Base-by-base conservation (phyloP, 2,329 filamentous ascomycete genomes). In the Penicillium sp. region DNA sequence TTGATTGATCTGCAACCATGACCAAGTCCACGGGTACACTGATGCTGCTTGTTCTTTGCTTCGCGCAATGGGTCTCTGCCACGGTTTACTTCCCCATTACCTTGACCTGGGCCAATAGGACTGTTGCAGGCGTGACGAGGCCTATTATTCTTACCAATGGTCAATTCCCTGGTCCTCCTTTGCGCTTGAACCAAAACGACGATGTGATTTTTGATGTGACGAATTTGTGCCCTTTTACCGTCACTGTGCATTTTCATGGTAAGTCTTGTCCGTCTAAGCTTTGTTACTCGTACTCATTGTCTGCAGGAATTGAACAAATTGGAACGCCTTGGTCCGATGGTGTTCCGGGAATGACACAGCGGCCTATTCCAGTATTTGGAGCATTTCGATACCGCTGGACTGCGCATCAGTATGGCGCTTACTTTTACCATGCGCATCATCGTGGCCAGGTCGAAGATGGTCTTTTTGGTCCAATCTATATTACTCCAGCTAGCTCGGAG, bases 361-460 rank as follows among this genome's bases (percentile, higher is more conserved):
- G 61, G 3, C 61, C 70, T 3, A 78, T 81, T 37, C 50, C 59
- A 9, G 68, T 75, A 1, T 70, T 70, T 1, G 50, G 55, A 2
- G 65, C 56, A 17, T 81, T 74, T 48, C 62, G 65, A 0, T 77
- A 81, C 51, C 63, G 61, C 20, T 82, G 74, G 64, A 68, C 61
- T n/a, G 76, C 77, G 0, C 67, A 65, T 0, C 70, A 77, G 37
- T 72, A 75, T 47, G 79, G 79, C 2, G 72, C 70, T 28, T 78
- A 76, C 57, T 80, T 74, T 66, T 82, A 81, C 47, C 78, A 81
- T 57, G 70, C 75, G 0, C 78, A 82, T 50, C 66, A 67, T 15
- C 60, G 64, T 1, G 69, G 69, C 1, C 76, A 79, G 43, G 66
- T 81, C 10, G 72, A 77, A 40, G 78, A 82, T 47, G 79, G 79